These are phyloP conservation scores for Taphrina wiesneri DNA, from an alignment of 1,139 yeast species.

Conservation along the genomic window DNA sequence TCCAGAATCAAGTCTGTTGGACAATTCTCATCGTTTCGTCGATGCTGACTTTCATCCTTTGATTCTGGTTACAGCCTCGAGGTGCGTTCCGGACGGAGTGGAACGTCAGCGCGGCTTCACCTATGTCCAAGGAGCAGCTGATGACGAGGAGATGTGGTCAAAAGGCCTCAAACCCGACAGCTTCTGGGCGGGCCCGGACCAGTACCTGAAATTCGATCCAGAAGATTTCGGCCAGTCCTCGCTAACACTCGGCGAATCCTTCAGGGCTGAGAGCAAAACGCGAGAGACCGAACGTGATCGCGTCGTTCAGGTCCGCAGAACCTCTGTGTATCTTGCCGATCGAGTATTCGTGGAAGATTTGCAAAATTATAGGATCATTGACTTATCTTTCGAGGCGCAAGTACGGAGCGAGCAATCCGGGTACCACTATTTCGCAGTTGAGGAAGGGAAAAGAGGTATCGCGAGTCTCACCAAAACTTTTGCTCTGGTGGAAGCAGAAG, in stretches of 20 bases:
- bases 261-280: conserved; percentile 32
- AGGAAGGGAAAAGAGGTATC: conserved; percentile 6
- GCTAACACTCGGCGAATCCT: conserved; percentile 38
- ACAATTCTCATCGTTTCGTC: conserved; percentile 35
- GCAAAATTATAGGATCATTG: background rate
- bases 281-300: background rate
- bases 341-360: background rate
- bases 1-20: conserved; percentile 54
- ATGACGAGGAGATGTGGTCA: conserved; percentile 90
- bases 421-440: background rate
- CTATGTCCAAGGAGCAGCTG: conserved; percentile 91
- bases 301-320: background rate
- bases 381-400: background rate
- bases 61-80: conserved; percentile 66
- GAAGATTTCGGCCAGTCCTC: conserved; percentile 47
- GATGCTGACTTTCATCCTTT: conserved; percentile 49
- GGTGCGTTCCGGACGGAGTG: conserved; percentile 58
- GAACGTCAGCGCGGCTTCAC: conserved; percentile 52
- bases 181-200: conserved; percentile 57
- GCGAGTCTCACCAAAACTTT: background rate
- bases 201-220: conserved; percentile 48
- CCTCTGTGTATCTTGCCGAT: background rate
- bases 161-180: conserved; percentile 52
- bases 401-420: background rate
- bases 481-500: conserved; percentile 4